These are phyloP conservation scores for Microcos paniculata DNA, from an alignment of 345 rosid genomes.

Conservation along the genomic window DNA sequence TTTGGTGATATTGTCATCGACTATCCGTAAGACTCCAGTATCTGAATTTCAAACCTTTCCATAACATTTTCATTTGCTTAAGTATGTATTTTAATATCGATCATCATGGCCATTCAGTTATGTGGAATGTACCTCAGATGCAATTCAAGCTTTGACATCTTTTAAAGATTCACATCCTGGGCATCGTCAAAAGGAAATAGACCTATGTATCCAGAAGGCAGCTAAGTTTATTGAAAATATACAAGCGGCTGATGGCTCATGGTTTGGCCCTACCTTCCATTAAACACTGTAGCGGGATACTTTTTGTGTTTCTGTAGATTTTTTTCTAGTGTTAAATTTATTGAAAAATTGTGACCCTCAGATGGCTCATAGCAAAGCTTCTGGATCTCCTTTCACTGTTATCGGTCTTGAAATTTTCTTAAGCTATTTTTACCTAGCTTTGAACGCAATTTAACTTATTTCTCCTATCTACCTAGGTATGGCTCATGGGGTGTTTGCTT, in stretches of 20 bases:
- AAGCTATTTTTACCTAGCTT: not conserved
- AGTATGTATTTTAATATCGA: slow-evolving; percentile 14
- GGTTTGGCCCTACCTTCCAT: slow-evolving; percentile 49
- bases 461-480: slow-evolving; percentile 50
- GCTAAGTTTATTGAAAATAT: slow-evolving; percentile 60
- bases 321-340: not conserved
- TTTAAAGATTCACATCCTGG: slow-evolving; percentile 70
- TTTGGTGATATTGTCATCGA: slow-evolving; percentile 97
- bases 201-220: slow-evolving; percentile 69
- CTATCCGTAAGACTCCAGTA: slow-evolving; percentile 73
- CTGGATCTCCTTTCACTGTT: not conserved
- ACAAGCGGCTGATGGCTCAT: slow-evolving; percentile 88
- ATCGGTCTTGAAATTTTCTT: not conserved
- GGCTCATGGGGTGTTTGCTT: slow-evolving; percentile 39
- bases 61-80: not conserved
- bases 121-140: slow-evolving; percentile 94
- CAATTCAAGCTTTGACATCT: slow-evolving; percentile 78
- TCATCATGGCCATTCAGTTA: slow-evolving; percentile 46
- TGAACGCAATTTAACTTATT: not conserved
- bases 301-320: not conserved
- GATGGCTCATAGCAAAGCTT: not conserved
- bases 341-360: not conserved
- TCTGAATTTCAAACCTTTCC: slow-evolving; percentile 10
- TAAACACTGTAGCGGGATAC: not conserved
- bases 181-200: slow-evolving; percentile 74